Evolutionary conservation across 2,329 filamentous ascomycete genomes (phyloP), one percentile per base, ranked within the genome.

Genomic region (Paradendryphiella salina): DNA sequence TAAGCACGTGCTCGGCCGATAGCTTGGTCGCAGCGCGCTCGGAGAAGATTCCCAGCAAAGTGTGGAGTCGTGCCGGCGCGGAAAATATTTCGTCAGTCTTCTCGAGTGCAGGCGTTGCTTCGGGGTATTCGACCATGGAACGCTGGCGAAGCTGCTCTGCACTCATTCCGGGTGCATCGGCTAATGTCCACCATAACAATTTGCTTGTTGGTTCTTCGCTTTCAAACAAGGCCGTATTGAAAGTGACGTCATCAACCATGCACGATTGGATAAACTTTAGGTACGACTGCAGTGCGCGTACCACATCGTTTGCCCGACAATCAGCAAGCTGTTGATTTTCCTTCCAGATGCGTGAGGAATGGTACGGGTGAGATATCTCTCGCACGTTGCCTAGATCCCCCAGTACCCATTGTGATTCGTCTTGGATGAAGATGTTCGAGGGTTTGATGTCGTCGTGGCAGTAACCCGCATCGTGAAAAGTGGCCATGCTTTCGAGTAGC

Each of bases 361-460:
- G 63, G 31, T 64, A 72, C 4, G 66, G 62, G 43, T 74, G 72
- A 2, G 50, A 28, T 0, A 63, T 5, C 4, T 72, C 51, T 11
- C 71, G 63, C 6, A 72, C 54, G 18, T 72, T 73, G 2, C 73
- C 71, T 5, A 74, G 57, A 40, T 74, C 72, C 26, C 66, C 72
- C 1, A 73, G 50, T 6, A 71, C 44, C 69, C 67, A 73, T 18
- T 63, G 46, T 3, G 49, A 40, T 4, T 52, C 28, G 8, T 59
- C 52, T 38, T 54, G 32, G 6, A 70, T 46, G 26, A 72, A 71
- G 28, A 75, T 60, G 34, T 74, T 74, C 41, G 56, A 54, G 0
- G 66, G 64, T 49, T 74, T 74, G 36, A 74, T 52, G 34, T 75
- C 72, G 54, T 75, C 68, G 46, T 75, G 72, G 52, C 72, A 74